These are phyloP conservation scores for Ramaria sp. DNA, from an alignment of 768 basidiomycete genomes.

Conservation along the genomic window DNA sequence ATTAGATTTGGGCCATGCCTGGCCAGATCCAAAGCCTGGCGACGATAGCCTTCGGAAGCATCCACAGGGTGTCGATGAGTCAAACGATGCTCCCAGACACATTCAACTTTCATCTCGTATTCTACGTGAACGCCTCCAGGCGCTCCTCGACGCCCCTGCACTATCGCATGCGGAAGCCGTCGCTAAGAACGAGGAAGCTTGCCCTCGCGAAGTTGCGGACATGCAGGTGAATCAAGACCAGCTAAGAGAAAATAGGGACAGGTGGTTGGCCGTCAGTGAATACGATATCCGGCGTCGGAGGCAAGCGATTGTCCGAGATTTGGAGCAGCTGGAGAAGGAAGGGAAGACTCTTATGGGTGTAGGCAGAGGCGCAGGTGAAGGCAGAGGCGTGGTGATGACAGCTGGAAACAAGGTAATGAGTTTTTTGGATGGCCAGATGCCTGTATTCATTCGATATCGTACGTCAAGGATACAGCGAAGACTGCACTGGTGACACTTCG, in stretches of 20 bases:
- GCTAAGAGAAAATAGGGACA: conserved; percentile 19
- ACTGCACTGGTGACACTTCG: conserved; percentile 23
- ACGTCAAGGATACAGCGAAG: conserved; percentile 22
- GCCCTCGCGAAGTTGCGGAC: conserved; percentile 20
- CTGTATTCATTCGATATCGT: background rate
- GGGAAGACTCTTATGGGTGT: conserved; percentile 16
- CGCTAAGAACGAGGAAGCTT: conserved; percentile 14
- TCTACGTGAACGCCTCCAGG: conserved; percentile 12
- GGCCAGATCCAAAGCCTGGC: background rate
- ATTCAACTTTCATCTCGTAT: background rate
- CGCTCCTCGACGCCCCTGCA: conserved; percentile 21
- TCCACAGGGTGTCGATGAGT: background rate
- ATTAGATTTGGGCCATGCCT: background rate
- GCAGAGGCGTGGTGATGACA: conserved; percentile 25
- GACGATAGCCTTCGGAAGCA: background rate
- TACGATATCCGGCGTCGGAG: conserved; percentile 18
- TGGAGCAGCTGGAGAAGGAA: conserved; percentile 15
- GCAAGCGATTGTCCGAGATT: conserved; percentile 17
- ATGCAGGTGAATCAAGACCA: conserved; percentile 27
- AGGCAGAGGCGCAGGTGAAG: conserved; percentile 8
- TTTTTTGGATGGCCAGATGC: too few species aligned
- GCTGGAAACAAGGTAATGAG: conserved; percentile 25
- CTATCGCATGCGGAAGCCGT: conserved; percentile 13
- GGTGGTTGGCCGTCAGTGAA: conserved; percentile 19
- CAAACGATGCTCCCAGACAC: background rate